Base-by-base conservation (phyloP, 2,329 filamentous ascomycete genomes). In the Calonectria leucothoes region DNA sequence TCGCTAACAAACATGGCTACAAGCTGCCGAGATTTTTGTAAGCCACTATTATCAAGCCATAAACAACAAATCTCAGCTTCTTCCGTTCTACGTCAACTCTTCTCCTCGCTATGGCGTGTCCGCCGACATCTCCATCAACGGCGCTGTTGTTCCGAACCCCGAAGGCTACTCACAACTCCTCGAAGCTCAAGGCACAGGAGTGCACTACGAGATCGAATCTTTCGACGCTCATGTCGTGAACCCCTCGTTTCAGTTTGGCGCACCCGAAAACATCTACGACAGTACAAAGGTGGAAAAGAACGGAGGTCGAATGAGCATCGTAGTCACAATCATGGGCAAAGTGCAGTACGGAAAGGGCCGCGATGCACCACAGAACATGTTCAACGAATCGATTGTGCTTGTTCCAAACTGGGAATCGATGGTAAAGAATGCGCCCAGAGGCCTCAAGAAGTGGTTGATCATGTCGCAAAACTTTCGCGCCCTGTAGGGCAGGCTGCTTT, bases 191-290 rank as follows among this genome's bases (percentile, higher is more conserved):
- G 84, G 91, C 86, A 55, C 84, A 77, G 78, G 86, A 85, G 85
- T 92, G 20, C 85, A 88, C 77, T 97, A 95, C 85, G 94, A 96
- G 70, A 88, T 95, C 69, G 92, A 95, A 81, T 92, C 91, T 17
- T 91, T 93, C 78, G 94, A 98, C 84, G 92, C 92, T 71, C 94
- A 97, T 76, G 91, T 95, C 59, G 86, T 96, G 80, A 97, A 96
- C 85, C 89, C 91, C 14, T 89, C 90, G 71, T 94, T 92, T 81
- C 84, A 86, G 65, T 85, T 89, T 77, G 90, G 90, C 33, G 90
- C 89, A n/a, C 87, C 89, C 4, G 88, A 88, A 7, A 84, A 78
- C 74, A 81, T 86, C 31, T 81, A 84, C 45, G 79, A 83, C 3
- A 84, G 84, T 51, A 83, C 86, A 57, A 86, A 87, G 79, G 83